Percentiles rank a stretch among this genome's conserved stretches.
phyloP scores from a whole-genome alignment of 2,329 filamentous ascomycete species.

The Eurotiales sp. region DNA sequence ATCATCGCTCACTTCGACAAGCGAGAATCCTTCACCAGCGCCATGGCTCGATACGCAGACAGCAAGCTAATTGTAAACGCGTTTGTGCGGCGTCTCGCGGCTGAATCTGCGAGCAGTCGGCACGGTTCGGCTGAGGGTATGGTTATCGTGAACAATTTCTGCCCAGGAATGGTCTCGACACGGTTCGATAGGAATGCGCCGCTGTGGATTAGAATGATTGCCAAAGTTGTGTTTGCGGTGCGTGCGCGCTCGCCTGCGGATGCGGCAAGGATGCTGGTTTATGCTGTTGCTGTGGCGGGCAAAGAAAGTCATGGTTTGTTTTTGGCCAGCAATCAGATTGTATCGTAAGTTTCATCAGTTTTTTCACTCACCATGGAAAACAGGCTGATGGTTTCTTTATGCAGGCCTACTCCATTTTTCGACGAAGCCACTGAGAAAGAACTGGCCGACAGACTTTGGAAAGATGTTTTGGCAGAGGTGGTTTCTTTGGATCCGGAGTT shows the following conservation, averaged over 20 bases:
- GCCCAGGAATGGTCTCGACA: constrained; percentile 17
- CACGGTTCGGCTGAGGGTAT: no score
- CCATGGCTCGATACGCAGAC: constrained; percentile 13
- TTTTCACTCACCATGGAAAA: neutral
- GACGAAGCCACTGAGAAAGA: neutral
- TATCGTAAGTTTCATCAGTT: neutral
- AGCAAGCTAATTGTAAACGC: constrained; percentile 19
- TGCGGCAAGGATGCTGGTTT: constrained; percentile 12
- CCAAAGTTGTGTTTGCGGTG: constrained; percentile 7
- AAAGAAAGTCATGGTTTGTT: constrained; percentile 17
- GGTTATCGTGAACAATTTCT: constrained; percentile 19
- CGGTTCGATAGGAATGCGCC: constrained; percentile 8
- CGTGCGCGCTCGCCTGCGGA: neutral
- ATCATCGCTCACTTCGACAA: neutral
- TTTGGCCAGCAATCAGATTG: neutral
- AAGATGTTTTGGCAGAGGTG: neutral
- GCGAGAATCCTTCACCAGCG: neutral
- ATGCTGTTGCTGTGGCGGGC: constrained; percentile 10
- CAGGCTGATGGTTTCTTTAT: neutral
- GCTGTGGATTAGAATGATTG: constrained; percentile 1
- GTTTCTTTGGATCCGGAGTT: neutral
- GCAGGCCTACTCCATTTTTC: neutral
- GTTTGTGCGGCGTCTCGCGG: constrained; percentile 17
- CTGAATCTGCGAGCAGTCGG: no score
- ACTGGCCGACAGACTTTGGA: neutral